Conservation (phyloP, 768 basidiomycete species). For the Baorangia bicolor region DNA sequence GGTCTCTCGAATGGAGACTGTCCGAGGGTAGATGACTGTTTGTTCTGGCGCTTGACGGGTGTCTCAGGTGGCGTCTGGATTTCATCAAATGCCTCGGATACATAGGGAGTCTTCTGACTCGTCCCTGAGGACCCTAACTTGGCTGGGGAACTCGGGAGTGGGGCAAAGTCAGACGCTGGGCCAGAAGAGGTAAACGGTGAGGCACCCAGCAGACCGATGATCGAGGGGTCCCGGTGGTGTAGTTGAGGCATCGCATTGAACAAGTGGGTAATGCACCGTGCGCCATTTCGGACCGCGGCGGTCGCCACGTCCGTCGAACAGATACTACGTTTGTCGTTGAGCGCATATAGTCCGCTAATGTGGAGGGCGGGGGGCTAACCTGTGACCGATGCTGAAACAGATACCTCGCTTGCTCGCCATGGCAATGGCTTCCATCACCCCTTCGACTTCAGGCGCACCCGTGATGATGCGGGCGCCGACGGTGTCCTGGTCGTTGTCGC, state of each 20-base stretch:
- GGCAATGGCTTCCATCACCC: constrained; percentile 69
- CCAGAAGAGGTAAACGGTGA: constrained; percentile 58
- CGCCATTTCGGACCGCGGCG: constrained; percentile 66
- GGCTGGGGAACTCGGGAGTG: constrained; percentile 16
- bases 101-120: constrained; percentile 25
- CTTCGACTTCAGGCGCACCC: constrained; percentile 81
- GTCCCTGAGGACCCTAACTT: constrained; percentile 11
- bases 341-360: neutral
- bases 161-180: constrained; percentile 34
- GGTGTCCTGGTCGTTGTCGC: constrained; percentile 25
- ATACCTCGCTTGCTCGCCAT: constrained; percentile 64
- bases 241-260: constrained; percentile 93
- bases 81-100: constrained; percentile 64
- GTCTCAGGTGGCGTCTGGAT: constrained; percentile 55
- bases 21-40: constrained; percentile 39
- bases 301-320: constrained; percentile 75
- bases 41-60: constrained; percentile 33
- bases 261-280: constrained; percentile 85
- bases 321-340: constrained; percentile 42
- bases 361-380: constrained; percentile 40
- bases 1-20: constrained; percentile 59
- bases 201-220: constrained; percentile 84
- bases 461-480: constrained; percentile 79
- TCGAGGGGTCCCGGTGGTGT: constrained; percentile 88
- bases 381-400: constrained; percentile 86